Evolutionary conservation across 2,329 filamentous ascomycete genomes (phyloP).

Genomic region (Trichophyton simii): DNA sequence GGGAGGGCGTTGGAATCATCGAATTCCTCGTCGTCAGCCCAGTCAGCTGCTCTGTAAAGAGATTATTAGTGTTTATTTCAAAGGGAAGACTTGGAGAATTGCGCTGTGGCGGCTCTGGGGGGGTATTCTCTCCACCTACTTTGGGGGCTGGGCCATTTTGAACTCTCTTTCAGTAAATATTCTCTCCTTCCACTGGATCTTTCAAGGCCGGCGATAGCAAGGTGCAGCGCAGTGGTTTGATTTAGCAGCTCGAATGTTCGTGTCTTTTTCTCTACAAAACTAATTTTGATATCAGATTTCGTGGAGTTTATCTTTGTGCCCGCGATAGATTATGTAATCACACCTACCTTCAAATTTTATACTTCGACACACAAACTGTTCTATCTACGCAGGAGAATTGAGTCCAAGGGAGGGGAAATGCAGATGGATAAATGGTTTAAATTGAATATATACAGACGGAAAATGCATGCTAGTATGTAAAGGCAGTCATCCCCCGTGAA

Average conservation of each 20-base stretch:
- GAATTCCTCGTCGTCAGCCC: conserved; percentile 84
- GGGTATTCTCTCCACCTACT: neutral
- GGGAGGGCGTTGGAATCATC: conserved; percentile 78
- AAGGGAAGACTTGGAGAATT: neutral
- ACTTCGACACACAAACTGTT: neutral
- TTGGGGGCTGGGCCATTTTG: conserved; percentile 1
- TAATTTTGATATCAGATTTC: conserved; percentile 5
- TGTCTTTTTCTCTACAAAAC: neutral
- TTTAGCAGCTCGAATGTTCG: neutral
- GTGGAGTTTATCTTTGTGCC: conserved; percentile 5
- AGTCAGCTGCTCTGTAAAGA: conserved; percentile 44
- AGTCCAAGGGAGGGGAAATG: neutral
- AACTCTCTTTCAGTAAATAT: neutral
- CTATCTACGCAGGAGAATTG: neutral
- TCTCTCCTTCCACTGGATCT: neutral
- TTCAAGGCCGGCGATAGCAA: neutral
- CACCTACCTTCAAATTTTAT: neutral
- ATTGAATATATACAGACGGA: neutral
- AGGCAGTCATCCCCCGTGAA: neutral
- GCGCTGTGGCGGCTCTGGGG: neutral
- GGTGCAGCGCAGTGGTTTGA: neutral
- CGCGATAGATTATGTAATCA: neutral
- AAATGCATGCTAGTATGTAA: neutral
- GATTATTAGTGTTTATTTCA: neutral
- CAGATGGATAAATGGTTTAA: neutral